Evolutionary conservation across 345 rosid genomes (phyloP), one percentile per base, ranked within the genome.

Genomic region (Gossypioides kirkii): DNA sequence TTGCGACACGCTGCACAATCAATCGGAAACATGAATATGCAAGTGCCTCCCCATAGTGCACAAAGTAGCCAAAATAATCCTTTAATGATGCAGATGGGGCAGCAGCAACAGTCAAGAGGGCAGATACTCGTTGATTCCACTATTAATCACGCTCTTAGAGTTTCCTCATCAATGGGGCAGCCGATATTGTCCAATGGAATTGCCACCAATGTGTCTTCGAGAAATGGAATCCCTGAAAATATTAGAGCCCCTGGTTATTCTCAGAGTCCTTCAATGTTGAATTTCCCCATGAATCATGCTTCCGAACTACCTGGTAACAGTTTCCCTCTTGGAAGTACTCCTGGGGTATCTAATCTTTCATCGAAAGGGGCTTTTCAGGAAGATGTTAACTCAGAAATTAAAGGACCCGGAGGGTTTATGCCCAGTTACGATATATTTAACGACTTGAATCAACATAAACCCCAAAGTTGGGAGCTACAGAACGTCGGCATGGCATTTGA

Each of bases 381-480:
- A 66, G 91, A 90, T 25, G 82, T 81, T 74, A 82, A 78, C 80
- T 82, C 89, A 2, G 88, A 86, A 2, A 80, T 82, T 1, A 88
- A 83, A 77, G 87, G 85, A 72, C 64, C 85, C 5, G 86, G 78
- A 10, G 92, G 82, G 53, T 76, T 85, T 72, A 68, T 82, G 67
- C 75, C 84, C 0, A 85, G 81, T 74, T 92, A 87, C 32, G 87
- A 92, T 77, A 72, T 88, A 42, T 83, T 88, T 71, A 79, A 77
- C 12, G 86, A 91, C 70, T 76, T 88, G 79, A 83, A 83, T 14
- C 97, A 89, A 82, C 88, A 83, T 71, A 90, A 82, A 73, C 62
- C 91, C 45, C 79, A 80, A 32, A 85, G 85, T 53, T 92, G 98
- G 98, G 92, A 89, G 76, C 77, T 86, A 45, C 87, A 80, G 64